Conservation (phyloP, 2,329 filamentous ascomycete genomes). For the Colletotrichum sp. region DNA sequence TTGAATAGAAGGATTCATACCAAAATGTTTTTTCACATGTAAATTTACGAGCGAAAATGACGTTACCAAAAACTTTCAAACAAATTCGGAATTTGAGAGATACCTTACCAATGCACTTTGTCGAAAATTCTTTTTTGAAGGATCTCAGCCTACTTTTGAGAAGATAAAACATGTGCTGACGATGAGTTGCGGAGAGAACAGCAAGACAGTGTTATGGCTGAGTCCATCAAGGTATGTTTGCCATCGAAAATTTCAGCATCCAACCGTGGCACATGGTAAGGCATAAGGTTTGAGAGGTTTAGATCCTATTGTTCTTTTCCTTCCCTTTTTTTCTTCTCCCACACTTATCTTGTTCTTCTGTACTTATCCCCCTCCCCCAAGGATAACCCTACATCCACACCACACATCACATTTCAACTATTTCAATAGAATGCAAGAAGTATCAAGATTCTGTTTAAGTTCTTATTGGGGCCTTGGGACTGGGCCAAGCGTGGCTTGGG, state of each 20-base stretch:
- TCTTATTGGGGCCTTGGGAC: neutral
- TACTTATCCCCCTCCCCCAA: neutral
- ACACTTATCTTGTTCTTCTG: neutral
- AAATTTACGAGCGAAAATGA: neutral
- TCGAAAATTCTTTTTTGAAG: neutral
- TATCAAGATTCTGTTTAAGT: neutral
- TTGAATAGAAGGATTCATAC: neutral
- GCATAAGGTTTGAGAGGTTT: neutral
- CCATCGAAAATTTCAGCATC: neutral
- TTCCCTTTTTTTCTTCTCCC: no score
- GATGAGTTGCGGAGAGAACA: neutral
- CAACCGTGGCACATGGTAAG: neutral
- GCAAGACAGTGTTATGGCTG: accelerated
- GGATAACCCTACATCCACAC: neutral
- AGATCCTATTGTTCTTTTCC: no score
- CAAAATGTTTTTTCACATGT: neutral
- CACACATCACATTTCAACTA: neutral
- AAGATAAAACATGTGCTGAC: neutral
- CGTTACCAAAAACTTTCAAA: neutral
- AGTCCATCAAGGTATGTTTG: neutral
- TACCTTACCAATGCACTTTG: neutral
- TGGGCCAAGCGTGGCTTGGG: neutral
- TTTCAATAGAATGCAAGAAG: neutral
- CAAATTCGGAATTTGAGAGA: accelerated
- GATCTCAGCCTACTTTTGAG: neutral